phyloP scores from a whole-genome alignment of 495 filamentous ascomycete genomes.

The Apiosordaria backusii region DNA sequence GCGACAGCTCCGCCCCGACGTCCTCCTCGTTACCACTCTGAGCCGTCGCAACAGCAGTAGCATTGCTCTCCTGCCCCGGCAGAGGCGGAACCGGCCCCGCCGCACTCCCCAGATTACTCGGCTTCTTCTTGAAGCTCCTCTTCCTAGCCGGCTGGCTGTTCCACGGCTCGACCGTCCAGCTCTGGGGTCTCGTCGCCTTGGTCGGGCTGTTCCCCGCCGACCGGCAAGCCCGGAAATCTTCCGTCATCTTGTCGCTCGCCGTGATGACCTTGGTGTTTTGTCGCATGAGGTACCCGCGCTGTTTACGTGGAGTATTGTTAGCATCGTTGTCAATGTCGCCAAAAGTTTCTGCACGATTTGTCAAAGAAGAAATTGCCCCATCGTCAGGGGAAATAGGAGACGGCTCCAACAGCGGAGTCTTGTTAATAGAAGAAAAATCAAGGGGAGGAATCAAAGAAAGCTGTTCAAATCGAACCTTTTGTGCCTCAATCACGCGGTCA shows the following conservation, averaged over 20 bases:
- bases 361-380: neutral
- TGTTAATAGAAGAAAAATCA: slow-evolving; percentile 18
- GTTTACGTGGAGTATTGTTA: slow-evolving; percentile 57
- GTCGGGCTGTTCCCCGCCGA: slow-evolving; percentile 69
- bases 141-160: slow-evolving; percentile 66
- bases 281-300: slow-evolving; percentile 98
- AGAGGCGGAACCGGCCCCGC: slow-evolving; percentile 73
- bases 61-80: slow-evolving; percentile 82
- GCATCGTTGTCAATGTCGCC: slow-evolving; percentile 34
- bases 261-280: slow-evolving; percentile 97
- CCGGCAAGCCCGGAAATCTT: slow-evolving; percentile 50
- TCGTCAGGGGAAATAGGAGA: slow-evolving; percentile 10
- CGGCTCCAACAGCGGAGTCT: slow-evolving; percentile 8
- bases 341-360: slow-evolving; percentile 10
- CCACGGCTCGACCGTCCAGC: slow-evolving; percentile 96
- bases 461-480: slow-evolving; percentile 81
- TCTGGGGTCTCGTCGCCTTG: slow-evolving; percentile 69
- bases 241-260: slow-evolving; percentile 64
- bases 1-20: slow-evolving; percentile 46
- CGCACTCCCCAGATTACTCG: slow-evolving; percentile 21
- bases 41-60: slow-evolving; percentile 46
- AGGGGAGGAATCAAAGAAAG: slow-evolving; percentile 41
- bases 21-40: slow-evolving; percentile 57
- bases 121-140: slow-evolving; percentile 62
- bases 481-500: slow-evolving; percentile 89